A percentile compares a stretch with the other conserved stretches of the same genome.
Conservation (phyloP, 2,329 filamentous ascomycete genomes). For the Xylariales sp. region DNA sequence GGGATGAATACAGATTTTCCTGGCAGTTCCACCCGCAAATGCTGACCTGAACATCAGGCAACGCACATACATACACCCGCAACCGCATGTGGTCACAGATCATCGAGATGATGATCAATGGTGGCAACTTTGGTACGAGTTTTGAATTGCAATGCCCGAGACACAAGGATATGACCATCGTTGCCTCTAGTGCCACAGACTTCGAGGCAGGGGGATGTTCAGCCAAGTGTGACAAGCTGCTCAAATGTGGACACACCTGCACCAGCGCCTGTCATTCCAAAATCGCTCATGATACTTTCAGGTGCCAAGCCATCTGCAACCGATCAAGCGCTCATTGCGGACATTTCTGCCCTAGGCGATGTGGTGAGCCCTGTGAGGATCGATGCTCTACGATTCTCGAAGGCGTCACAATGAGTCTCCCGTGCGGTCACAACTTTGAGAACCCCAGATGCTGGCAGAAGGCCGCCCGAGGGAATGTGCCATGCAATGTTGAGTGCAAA, state of each 20-base stretch:
- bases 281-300: constrained; percentile 37
- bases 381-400: background rate
- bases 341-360: constrained; percentile 45
- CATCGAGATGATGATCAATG: constrained; percentile 41
- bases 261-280: constrained; percentile 41
- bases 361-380: constrained; percentile 25
- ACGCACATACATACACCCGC: constrained; percentile 50
- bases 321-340: too few relatives aligned
- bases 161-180: constrained; percentile 49
- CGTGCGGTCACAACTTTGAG: background rate
- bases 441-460: background rate
- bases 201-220: constrained; percentile 61
- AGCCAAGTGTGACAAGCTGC: constrained; percentile 42
- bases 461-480: constrained; percentile 22
- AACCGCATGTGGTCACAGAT: constrained; percentile 63
- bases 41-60: too few relatives aligned
- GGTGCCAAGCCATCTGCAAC: constrained; percentile 42
- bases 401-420: background rate
- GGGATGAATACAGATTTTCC: too few relatives aligned
- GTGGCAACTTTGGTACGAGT: constrained; percentile 41
- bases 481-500: constrained; percentile 31
- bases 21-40: too few relatives aligned
- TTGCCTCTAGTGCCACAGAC: constrained; percentile 49
- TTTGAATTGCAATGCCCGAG: constrained; percentile 58
- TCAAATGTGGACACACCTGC: constrained; percentile 45